Percentiles rank a stretch among this genome's conserved stretches.
These are phyloP conservation scores for Bryopsis sp. DNA, from an alignment of 139 green algal genomes.

Conservation along the genomic window DNA sequence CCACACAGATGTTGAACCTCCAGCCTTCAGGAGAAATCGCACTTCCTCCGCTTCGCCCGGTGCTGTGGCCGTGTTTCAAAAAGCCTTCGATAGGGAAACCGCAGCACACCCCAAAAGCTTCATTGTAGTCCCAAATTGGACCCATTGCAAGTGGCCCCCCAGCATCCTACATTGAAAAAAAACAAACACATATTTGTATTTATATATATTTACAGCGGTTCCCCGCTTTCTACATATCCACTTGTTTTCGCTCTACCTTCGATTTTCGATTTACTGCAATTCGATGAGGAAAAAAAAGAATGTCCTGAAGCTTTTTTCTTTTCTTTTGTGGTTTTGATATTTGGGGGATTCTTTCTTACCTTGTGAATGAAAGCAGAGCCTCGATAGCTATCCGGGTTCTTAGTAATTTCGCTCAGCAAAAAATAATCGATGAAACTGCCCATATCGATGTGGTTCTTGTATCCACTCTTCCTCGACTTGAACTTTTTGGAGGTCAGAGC, in stretches of 20 bases:
- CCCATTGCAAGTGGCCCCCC: slow-evolving; percentile 10
- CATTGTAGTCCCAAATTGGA: slow-evolving; percentile 42
- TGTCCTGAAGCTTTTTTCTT: not conserved
- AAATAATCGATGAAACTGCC: slow-evolving; percentile 14
- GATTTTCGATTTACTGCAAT: too few species aligned
- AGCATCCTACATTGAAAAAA: slow-evolving; percentile 1
- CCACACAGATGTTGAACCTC: slow-evolving; percentile 54
- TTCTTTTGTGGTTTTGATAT: not conserved
- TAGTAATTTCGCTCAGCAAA: slow-evolving; percentile 7
- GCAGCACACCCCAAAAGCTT: slow-evolving; percentile 74
- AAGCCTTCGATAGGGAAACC: slow-evolving; percentile 60
- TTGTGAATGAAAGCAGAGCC: slow-evolving; percentile 14
- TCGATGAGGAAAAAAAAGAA: too few species aligned
- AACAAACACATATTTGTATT: too few species aligned
- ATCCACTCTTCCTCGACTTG: not conserved
- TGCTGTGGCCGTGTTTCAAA: slow-evolving; percentile 22
- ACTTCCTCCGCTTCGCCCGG: slow-evolving; percentile 49
- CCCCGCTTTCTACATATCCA: too few species aligned
- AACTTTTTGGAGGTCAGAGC: not conserved
- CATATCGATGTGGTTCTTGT: not conserved
- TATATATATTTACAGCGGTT: too few species aligned
- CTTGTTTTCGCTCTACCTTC: too few species aligned
- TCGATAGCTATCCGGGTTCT: slow-evolving; percentile 15
- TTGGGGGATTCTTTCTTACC: not conserved
- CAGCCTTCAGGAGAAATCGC: slow-evolving; percentile 60